phyloP scores from a whole-genome alignment of 2,329 filamentous ascomycete species.

The Pseudophaeomoniella oleicola region DNA sequence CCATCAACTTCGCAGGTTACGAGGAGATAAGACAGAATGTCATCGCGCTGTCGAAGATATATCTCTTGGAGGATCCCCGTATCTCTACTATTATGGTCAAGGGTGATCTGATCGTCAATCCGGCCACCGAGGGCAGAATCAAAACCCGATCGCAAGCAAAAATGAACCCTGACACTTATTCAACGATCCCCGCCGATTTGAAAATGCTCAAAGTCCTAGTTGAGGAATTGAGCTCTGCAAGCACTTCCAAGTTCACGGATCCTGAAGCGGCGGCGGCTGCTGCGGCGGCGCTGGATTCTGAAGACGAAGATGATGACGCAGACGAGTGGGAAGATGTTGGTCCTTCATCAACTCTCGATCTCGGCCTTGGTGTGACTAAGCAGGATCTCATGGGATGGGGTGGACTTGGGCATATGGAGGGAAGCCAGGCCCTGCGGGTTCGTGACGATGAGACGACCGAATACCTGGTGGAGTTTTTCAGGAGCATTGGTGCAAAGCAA shows the following conservation, averaged over 20 bases:
- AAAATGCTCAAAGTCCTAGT: conserved; percentile 96
- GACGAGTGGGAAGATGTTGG: conserved; percentile 84
- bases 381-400: conserved; percentile 68
- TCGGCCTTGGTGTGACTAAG: conserved; percentile 55
- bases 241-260: conserved; percentile 37
- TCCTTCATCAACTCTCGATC: conserved; percentile 58
- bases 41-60: conserved; percentile 83
- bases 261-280: conserved; percentile 43
- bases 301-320: conserved; percentile 47
- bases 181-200: conserved; percentile 69
- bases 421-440: conserved; percentile 40
- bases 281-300: conserved; percentile 44
- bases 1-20: conserved; percentile 92
- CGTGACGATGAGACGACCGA: conserved; percentile 82
- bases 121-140: conserved; percentile 54
- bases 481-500: conserved; percentile 34
- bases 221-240: conserved; percentile 74
- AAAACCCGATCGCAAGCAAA: conserved; percentile 87
- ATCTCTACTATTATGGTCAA: conserved; percentile 70
- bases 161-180: conserved; percentile 80
- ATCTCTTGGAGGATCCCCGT: conserved; percentile 69
- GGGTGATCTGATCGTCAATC: conserved; percentile 73
- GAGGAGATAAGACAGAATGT: conserved; percentile 96
- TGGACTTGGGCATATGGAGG: conserved; percentile 38
- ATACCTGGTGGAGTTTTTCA: conserved; percentile 73